These are phyloP conservation scores for Schizosaccharomyces japonicus DNA, from an alignment of 805 yeast species.

Conservation along the genomic window DNA sequence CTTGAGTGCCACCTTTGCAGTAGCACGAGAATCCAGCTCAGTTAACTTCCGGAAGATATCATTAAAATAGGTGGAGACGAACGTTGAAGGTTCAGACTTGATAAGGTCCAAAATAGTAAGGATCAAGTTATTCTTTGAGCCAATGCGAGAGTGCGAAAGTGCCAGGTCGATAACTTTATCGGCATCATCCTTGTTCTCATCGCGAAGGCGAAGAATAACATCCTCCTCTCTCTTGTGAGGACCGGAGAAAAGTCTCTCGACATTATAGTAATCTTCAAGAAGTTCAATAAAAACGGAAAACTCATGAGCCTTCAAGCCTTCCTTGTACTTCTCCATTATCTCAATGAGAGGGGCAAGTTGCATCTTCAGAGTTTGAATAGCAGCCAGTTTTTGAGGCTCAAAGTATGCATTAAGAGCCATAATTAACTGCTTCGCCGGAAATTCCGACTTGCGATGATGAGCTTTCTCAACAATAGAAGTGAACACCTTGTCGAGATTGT, in stretches of 20 bases:
- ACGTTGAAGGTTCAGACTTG: conserved; percentile 18
- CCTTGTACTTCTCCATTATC: conserved; percentile 42
- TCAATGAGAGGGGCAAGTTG: conserved; percentile 51
- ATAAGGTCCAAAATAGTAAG: conserved; percentile 66
- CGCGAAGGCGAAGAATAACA: conserved; percentile 67
- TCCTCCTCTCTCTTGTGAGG: conserved; percentile 64
- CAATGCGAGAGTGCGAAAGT: conserved; percentile 77
- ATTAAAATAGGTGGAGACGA: conserved; percentile 41
- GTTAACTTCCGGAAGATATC: conserved; percentile 55
- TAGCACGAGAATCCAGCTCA: conserved; percentile 67
- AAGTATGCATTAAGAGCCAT: conserved; percentile 41
- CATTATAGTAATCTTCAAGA: conserved; percentile 46
- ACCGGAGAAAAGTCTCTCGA: conserved; percentile 60
- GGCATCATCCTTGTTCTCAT: conserved; percentile 57
- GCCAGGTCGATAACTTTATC: conserved; percentile 42
- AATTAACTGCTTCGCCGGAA: conserved; percentile 73
- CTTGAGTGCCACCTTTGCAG: conserved; percentile 81
- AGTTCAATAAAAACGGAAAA: conserved; percentile 46
- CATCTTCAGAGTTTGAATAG: conserved; percentile 24
- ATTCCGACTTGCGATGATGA: conserved; percentile 43
- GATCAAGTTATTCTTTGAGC: conserved; percentile 75
- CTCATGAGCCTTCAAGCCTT: conserved; percentile 70
- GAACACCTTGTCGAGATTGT: conserved; percentile 46
- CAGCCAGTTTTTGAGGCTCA: conserved; percentile 25
- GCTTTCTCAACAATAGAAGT: conserved; percentile 42